Evolutionary conservation across 805 yeast genomes (phyloP).

Genomic region (Yueomyces sp.): DNA sequence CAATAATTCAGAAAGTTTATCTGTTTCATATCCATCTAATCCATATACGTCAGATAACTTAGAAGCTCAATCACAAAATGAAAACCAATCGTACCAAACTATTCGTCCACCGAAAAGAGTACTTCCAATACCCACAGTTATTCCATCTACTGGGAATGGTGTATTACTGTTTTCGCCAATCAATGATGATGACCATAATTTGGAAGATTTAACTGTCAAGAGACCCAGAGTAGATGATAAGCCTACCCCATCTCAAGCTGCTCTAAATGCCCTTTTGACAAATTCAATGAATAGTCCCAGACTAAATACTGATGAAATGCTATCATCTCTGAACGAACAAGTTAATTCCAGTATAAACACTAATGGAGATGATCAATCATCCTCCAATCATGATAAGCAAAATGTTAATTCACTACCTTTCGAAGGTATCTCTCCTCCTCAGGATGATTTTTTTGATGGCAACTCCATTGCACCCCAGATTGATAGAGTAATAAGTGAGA

Average conservation of each 20-base stretch:
- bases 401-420: background rate
- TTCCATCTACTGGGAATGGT: background rate
- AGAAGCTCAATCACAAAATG: background rate
- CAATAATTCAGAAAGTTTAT: background rate
- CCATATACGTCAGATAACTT: background rate
- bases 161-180: background rate
- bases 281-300: conserved; percentile 3
- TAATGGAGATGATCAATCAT: background rate
- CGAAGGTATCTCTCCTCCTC: background rate
- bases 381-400: background rate
- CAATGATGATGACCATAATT: conserved; percentile 1
- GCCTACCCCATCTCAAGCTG: conserved; percentile 20
- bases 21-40: background rate
- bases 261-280: conserved; percentile 20
- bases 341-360: background rate
- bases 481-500: background rate
- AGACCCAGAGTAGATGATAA: conserved; percentile 14
- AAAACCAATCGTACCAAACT: background rate
- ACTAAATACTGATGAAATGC: background rate
- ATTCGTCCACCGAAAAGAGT: background rate
- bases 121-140: background rate
- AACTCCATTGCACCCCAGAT: background rate
- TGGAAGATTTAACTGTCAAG: conserved; percentile 12
- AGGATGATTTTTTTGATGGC: background rate
- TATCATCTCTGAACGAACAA: background rate